Percentiles rank a stretch among this genome's conserved stretches.
Evolutionary conservation across 306 rosid species (phyloP).

Genomic region (Trifolium fragiferum): DNA sequence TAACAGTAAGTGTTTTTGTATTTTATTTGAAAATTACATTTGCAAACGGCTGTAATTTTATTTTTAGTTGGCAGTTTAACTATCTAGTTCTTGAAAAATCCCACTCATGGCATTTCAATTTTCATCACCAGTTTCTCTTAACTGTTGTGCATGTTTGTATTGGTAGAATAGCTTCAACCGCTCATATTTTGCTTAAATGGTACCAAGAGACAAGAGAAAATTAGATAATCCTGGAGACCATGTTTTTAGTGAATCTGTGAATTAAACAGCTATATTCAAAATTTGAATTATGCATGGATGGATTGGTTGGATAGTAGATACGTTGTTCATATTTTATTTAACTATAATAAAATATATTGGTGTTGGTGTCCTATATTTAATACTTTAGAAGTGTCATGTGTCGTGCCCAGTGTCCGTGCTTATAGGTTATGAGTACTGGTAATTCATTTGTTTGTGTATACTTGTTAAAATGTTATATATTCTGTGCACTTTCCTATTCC

Average conservation of each 20-base stretch:
- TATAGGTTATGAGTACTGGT: neutral
- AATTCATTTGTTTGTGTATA: conserved; percentile 32
- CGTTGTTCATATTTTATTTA: too few species aligned
- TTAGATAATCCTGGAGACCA: neutral
- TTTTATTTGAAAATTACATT: conserved; percentile 28
- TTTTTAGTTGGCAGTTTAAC: conserved; percentile 13
- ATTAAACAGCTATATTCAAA: neutral
- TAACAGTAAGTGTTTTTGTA: neutral
- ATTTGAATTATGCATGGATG: too few species aligned
- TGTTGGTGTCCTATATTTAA: too few species aligned
- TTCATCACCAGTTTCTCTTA: conserved; percentile 22
- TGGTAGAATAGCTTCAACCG: conserved; percentile 25
- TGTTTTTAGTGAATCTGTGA: conserved; percentile 7
- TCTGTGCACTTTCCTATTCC: conserved; percentile 43
- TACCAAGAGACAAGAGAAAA: neutral
- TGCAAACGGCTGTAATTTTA: conserved; percentile 1
- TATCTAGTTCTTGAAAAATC: conserved; percentile 29
- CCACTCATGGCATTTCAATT: neutral
- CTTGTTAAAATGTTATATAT: neutral
- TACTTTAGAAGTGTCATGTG: too few species aligned
- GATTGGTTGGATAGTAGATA: too few species aligned
- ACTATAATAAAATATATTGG: too few species aligned
- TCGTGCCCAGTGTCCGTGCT: too few species aligned
- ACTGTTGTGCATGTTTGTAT: conserved; percentile 28
- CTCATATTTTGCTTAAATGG: conserved; percentile 1